Percentiles rank a stretch among this genome's conserved stretches.
phyloP scores from a whole-genome alignment of 106 monocot genomes.

The Allium sativum region DNA sequence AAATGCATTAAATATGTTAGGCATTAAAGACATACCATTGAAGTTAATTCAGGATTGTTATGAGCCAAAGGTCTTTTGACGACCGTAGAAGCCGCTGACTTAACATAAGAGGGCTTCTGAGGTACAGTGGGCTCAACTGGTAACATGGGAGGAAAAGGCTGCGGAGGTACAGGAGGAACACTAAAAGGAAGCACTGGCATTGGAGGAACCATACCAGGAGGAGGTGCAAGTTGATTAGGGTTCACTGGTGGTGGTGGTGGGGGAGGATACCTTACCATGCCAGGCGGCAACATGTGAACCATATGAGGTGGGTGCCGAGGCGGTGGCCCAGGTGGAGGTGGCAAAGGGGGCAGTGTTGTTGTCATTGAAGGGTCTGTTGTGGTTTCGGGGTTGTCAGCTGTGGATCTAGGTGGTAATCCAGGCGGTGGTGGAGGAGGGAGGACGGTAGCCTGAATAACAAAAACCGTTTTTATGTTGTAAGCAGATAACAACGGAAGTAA shows the following conservation, averaged over 20 bases:
- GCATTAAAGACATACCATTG: slow-evolving; percentile 61
- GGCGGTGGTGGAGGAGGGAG: slow-evolving; percentile 64
- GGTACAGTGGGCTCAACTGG: slow-evolving; percentile 35
- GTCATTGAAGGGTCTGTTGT: slow-evolving; percentile 21
- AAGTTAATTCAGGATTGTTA: slow-evolving; percentile 83
- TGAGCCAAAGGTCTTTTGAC: slow-evolving; percentile 95
- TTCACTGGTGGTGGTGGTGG: slow-evolving; percentile 64
- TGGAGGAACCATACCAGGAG: slow-evolving; percentile 42
- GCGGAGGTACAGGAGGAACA: slow-evolving; percentile 43
- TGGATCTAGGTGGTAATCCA: slow-evolving; percentile 43
- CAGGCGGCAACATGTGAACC: slow-evolving; percentile 49
- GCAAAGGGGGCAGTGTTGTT: slow-evolving; percentile 12
- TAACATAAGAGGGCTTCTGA: slow-evolving; percentile 91
- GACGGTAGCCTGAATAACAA: slow-evolving; percentile 32
- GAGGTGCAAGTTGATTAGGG: slow-evolving; percentile 35
- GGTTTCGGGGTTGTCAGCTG: slow-evolving; percentile 15
- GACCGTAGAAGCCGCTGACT: slow-evolving; percentile 94
- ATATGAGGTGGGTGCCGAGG: slow-evolving; percentile 29
- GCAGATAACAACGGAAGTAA: neutral
- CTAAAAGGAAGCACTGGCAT: slow-evolving; percentile 40
- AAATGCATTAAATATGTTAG: neutral
- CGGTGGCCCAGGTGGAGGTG: slow-evolving; percentile 24
- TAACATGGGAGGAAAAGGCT: slow-evolving; percentile 18
- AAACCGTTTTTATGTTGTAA: neutral
- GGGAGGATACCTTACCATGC: slow-evolving; percentile 45